phyloP scores from a whole-genome alignment of 495 filamentous ascomycete genomes.

The Bryoglossum gracile region DNA sequence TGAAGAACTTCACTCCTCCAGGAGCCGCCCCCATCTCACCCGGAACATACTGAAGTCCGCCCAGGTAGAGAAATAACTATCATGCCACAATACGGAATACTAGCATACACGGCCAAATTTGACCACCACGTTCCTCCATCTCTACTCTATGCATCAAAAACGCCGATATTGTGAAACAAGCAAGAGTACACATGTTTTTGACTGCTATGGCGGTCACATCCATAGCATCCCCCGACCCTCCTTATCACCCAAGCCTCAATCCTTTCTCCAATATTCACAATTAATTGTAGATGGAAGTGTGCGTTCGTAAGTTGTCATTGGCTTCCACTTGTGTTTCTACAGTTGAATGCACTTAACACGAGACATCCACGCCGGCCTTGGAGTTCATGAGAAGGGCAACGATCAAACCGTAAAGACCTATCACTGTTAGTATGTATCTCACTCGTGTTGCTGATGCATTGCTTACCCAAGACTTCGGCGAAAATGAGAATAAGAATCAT shows the following conservation, averaged over 20 bases:
- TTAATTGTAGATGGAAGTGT: constrained; percentile 13
- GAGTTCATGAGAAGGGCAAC: constrained; percentile 99
- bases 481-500: constrained; percentile 99
- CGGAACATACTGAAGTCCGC: too few relatives aligned
- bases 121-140: constrained; percentile 11
- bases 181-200: constrained; percentile 27
- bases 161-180: constrained; percentile 21
- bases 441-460: too few relatives aligned
- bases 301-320: constrained; percentile 18
- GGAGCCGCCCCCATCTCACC: too few relatives aligned
- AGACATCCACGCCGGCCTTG: constrained; percentile 48
- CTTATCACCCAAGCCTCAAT: constrained; percentile 4
- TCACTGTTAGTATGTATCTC: constrained; percentile 15
- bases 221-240: constrained; percentile 5
- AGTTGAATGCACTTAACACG: constrained; percentile 16
- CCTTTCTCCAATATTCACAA: constrained; percentile 22
- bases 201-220: constrained; percentile 7
- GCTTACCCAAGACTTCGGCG: constrained; percentile 94
- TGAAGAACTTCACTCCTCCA: neutral
- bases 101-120: constrained; percentile 25
- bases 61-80: constrained; percentile 12
- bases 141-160: constrained; percentile 27
- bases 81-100: constrained; percentile 23
- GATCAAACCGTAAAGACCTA: constrained; percentile 95
- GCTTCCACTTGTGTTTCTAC: constrained; percentile 4